These are phyloP conservation scores for Nigrograna mackinnonii DNA, from an alignment of 2,329 filamentous ascomycete species.

Conservation along the genomic window DNA sequence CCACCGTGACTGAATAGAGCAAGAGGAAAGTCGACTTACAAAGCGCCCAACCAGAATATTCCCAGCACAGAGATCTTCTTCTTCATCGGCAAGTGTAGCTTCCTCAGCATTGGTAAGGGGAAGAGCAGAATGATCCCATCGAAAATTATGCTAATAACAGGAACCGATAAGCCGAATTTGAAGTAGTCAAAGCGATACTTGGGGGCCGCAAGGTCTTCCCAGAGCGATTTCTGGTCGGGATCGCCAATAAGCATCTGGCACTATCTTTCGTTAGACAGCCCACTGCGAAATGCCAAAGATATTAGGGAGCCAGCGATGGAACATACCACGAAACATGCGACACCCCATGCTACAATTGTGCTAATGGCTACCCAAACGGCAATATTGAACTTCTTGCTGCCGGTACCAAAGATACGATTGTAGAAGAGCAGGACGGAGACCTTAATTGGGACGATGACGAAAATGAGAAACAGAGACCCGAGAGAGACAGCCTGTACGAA, in stretches of 20 bases:
- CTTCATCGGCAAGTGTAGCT: background rate
- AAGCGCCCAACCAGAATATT: background rate
- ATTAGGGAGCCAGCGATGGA: background rate
- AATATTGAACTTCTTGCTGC: background rate
- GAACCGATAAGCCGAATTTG: conserved; percentile 1
- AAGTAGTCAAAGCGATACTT: conserved; percentile 1
- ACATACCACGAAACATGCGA: background rate
- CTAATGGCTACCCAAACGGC: background rate
- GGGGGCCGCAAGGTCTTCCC: background rate
- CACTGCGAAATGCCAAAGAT: too few relatives aligned
- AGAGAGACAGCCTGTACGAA: background rate
- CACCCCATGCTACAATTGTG: background rate
- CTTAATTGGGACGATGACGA: background rate
- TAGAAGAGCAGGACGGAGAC: background rate
- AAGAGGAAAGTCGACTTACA: background rate
- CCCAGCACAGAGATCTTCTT: background rate
- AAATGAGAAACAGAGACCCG: background rate
- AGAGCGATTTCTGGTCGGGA: background rate
- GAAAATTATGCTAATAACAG: background rate
- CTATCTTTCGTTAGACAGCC: background rate
- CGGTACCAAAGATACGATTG: background rate
- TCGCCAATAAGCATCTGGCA: background rate
- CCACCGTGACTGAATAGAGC: too few relatives aligned
- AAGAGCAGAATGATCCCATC: background rate
- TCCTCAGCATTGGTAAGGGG: background rate